A percentile compares a stretch with the other conserved stretches of the same genome.
These are phyloP conservation scores for Austroboletus eburneus DNA, from an alignment of 768 basidiomycete species.

Conservation along the genomic window DNA sequence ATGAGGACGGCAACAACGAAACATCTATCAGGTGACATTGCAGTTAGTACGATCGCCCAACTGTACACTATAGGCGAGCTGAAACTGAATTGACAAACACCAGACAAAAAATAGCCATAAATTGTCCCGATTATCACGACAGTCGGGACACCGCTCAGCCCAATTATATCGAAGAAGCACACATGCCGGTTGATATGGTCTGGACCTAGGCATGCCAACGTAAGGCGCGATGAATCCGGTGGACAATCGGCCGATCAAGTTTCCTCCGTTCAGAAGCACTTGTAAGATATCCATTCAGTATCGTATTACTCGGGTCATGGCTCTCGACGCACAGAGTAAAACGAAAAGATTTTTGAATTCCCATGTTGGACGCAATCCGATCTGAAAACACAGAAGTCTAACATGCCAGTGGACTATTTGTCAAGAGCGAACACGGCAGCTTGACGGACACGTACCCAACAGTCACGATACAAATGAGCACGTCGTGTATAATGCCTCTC, in stretches of 20 bases:
- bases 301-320: not conserved
- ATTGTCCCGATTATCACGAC: conserved; percentile 38
- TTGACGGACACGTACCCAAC: too few species aligned
- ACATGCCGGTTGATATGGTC: conserved; percentile 30
- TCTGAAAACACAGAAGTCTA: too few species aligned
- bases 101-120: conserved; percentile 48
- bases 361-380: too few species aligned
- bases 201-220: conserved; percentile 41
- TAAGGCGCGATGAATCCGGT: conserved; percentile 39
- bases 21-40: conserved; percentile 27
- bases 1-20: conserved; percentile 39
- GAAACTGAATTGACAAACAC: conserved; percentile 30
- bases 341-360: too few species aligned
- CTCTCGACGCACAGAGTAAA: conserved; percentile 34
- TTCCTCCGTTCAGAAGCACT: conserved; percentile 48
- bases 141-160: conserved; percentile 31
- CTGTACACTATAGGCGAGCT: not conserved
- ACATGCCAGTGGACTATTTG: too few species aligned
- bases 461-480: conserved; percentile 19
- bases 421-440: too few species aligned
- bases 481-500: conserved; percentile 12
- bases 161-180: conserved; percentile 41
- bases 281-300: conserved; percentile 28
- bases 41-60: not conserved
- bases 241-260: conserved; percentile 46